Conservation (phyloP, 192 early-diverging fungal genomes). For the Coemansia sp. region DNA sequence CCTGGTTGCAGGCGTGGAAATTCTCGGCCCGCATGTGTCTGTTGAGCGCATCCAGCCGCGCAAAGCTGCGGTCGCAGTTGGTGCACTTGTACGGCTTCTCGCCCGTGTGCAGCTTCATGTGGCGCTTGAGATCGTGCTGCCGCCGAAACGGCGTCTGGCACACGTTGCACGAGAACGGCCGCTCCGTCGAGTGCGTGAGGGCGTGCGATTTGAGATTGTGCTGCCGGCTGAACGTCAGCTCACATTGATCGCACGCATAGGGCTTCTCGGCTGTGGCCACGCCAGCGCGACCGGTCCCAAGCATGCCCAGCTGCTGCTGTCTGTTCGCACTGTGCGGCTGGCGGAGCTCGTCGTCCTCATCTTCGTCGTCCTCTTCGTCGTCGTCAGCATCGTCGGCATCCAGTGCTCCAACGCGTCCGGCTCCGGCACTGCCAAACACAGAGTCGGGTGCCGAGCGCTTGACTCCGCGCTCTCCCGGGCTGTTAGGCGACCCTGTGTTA, state of each 20-base stretch:
- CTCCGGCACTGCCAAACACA: conserved; percentile 3
- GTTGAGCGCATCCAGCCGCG: conserved; percentile 77
- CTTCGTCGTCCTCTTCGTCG: conserved; percentile 22
- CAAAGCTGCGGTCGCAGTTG: conserved; percentile 78
- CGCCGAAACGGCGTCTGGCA: conserved; percentile 83
- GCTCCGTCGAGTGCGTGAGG: conserved; percentile 72
- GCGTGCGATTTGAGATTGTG: conserved; percentile 79
- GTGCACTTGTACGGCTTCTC: conserved; percentile 73
- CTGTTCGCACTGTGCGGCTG: conserved; percentile 4
- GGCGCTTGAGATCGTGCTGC: conserved; percentile 89
- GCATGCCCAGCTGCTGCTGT: not conserved
- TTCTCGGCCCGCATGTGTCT: conserved; percentile 69
- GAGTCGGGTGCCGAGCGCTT: conserved; percentile 23
- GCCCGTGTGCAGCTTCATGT: conserved; percentile 77
- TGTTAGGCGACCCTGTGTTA: conserved; percentile 7
- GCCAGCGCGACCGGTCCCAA: conserved; percentile 9
- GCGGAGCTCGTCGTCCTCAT: not conserved
- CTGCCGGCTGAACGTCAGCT: conserved; percentile 69
- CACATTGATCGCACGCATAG: conserved; percentile 61
- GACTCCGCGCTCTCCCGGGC: conserved; percentile 14
- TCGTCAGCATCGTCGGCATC: conserved; percentile 13
- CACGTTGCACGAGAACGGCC: conserved; percentile 65
- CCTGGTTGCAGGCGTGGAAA: conserved; percentile 59
- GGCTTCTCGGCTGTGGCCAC: conserved; percentile 52
- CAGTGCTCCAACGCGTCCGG: conserved; percentile 1